Evolutionary conservation across 345 rosid species (phyloP), one percentile per base, ranked within the genome.

Genomic region (Laguncularia racemosa): DNA sequence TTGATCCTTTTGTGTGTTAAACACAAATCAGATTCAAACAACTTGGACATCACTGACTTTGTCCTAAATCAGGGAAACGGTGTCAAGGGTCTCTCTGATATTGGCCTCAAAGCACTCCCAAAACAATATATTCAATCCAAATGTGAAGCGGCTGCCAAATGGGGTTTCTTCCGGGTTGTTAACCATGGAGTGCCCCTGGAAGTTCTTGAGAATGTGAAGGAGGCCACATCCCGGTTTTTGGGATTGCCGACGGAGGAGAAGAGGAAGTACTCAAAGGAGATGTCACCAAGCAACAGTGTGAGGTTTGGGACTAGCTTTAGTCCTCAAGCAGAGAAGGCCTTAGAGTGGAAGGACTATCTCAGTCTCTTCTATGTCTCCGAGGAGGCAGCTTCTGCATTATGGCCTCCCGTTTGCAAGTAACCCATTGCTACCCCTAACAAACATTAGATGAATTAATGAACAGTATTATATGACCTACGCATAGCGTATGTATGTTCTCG

Each of bases 391-490:
- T 57, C 71, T 47, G 63, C 77, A 49, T 52, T 67, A 4, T 71
- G 81, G 81, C 84, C 81, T 67, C 59, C 71, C 44, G 61, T 58
- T 16, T 76, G 81, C 80, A 77, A 63, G 79, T 75, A 50, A 55
- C 23, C 16, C 17, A 49, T 17, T 15, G 10, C 10, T 33, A 33
- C 9, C 40, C 11, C 40, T 33, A 33, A 4, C 9, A 4, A 33
- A 33, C 40, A 33, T 33, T 5, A 33, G 6, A 33, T 33, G 40
- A 33, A 4, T 33, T 3, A 33, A 33, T 33, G 40, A 33, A 33
- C 40, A 33, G 40, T 33, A 33, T 23, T 23, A 0, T 23, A 23
- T 23, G 28, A 23, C 28, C 5, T 6, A 23, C 0, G 28, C 28
- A 23, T 23, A 1, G 28, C 5, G 5, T 23, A 23, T 6, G 2